Conservation (phyloP, 2,329 filamentous ascomycete genomes). For the Alternaria sp. region DNA sequence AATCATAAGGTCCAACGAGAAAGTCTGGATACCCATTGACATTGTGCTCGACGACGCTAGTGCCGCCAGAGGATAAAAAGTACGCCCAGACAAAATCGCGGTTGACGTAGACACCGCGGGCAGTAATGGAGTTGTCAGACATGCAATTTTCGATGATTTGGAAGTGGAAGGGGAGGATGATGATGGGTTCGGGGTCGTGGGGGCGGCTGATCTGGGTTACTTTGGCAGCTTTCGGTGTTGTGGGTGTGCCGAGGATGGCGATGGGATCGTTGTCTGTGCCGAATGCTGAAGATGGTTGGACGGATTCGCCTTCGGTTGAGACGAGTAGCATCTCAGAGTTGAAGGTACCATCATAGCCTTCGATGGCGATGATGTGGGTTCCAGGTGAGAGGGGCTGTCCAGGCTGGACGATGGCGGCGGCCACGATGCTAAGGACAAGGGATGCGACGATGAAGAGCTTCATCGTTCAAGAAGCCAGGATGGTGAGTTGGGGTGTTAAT, state of each 20-base stretch:
- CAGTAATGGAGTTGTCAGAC: neutral
- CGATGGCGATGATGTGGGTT: neutral
- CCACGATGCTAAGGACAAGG: neutral
- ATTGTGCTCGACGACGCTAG: conserved; percentile 4
- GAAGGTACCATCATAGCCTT: neutral
- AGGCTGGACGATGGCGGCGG: neutral
- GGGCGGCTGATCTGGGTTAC: conserved; percentile 6
- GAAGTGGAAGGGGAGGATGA: conserved; percentile 28
- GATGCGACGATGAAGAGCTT: conserved; percentile 2
- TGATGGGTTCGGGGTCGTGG: conserved; percentile 5
- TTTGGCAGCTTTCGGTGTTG: neutral
- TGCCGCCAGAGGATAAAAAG: neutral
- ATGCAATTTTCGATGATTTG: conserved; percentile 16
- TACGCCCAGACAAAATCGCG: neutral
- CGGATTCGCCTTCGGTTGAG: neutral
- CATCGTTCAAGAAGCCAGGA: conserved; percentile 1
- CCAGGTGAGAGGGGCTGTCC: neutral
- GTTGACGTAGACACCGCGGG: neutral
- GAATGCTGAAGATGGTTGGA: neutral
- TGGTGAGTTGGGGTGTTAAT: neutral
- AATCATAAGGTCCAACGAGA: conserved; percentile 15
- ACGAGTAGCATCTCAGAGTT: neutral
- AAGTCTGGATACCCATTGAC: conserved; percentile 11
- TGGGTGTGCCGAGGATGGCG: neutral
- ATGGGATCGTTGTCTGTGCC: too few relatives aligned